Conservation (phyloP, 2,329 filamentous ascomycete species). For the Aquanectria penicillioides region DNA sequence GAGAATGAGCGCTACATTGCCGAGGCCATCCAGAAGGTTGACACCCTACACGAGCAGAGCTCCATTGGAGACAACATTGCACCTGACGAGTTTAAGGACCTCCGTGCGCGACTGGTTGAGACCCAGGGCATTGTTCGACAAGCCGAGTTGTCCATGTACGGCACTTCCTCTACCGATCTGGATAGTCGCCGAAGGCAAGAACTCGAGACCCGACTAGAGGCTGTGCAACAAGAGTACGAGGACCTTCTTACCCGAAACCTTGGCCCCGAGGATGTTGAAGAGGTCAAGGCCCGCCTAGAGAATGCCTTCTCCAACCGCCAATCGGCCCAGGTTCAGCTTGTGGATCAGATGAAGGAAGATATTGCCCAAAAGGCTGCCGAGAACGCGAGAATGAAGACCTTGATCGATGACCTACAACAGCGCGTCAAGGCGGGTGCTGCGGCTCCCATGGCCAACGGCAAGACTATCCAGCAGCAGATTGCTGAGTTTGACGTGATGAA, state of each 20-base stretch:
- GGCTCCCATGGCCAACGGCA: constrained; percentile 77
- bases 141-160: constrained; percentile 86
- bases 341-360: constrained; percentile 81
- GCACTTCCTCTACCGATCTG: constrained; percentile 70
- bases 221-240: constrained; percentile 85
- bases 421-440: constrained; percentile 71
- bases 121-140: constrained; percentile 93
- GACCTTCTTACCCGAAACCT: constrained; percentile 83
- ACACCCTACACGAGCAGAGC: constrained; percentile 80
- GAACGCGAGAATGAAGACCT: constrained; percentile 80
- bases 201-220: constrained; percentile 78
- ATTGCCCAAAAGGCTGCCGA: constrained; percentile 82
- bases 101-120: constrained; percentile 83
- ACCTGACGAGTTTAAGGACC: constrained; percentile 80
- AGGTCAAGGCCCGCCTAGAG: constrained; percentile 83
- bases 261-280: constrained; percentile 80
- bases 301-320: constrained; percentile 81
- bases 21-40: constrained; percentile 84
- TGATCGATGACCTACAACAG: constrained; percentile 83
- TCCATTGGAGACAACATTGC: constrained; percentile 81
- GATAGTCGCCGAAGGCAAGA: constrained; percentile 77
- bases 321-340: constrained; percentile 76
- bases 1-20: constrained; percentile 89
- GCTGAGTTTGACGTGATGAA: constrained; percentile 99
- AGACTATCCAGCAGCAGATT: constrained; percentile 97